Evolutionary conservation across 148 eudicot genomes (phyloP).

Genomic region (Chenopodium berlandieri): DNA sequence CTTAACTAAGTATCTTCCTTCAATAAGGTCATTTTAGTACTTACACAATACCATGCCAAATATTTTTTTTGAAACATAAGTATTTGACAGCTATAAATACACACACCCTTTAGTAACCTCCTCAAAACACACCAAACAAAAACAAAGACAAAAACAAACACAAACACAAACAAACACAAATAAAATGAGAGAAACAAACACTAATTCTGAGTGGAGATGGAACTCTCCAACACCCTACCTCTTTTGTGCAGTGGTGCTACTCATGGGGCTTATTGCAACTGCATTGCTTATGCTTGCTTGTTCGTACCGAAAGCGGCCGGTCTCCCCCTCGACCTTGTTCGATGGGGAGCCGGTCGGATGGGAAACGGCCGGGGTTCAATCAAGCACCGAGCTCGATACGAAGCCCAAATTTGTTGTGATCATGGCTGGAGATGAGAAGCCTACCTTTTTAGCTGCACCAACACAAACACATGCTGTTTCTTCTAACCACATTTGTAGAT

Average conservation of each 20-base stretch:
- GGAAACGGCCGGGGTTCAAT: background rate
- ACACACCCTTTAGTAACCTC: background rate
- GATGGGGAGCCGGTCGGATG: background rate
- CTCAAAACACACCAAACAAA: background rate
- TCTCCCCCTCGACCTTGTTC: background rate
- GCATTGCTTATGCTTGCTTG: slow-evolving; percentile 56
- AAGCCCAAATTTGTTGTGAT: slow-evolving; percentile 56
- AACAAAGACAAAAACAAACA: background rate
- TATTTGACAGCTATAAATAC: slow-evolving; percentile 22
- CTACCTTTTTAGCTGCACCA: slow-evolving; percentile 56
- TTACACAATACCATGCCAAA: background rate
- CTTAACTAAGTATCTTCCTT: slow-evolving; percentile 27
- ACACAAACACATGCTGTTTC: background rate
- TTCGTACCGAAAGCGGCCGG: slow-evolving; percentile 30
- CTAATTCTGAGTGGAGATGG: slow-evolving; percentile 27
- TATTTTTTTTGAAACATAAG: background rate
- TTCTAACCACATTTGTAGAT: slow-evolving; percentile 18
- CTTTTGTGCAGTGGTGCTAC: slow-evolving; percentile 35
- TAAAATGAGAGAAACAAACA: slow-evolving; percentile 14
- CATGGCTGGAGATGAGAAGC: slow-evolving; percentile 67
- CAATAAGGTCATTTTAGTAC: slow-evolving; percentile 24
- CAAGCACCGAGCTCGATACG: slow-evolving; percentile 21
- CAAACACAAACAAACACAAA: background rate
- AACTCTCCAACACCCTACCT: slow-evolving; percentile 52
- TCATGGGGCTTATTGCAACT: slow-evolving; percentile 37